Conservation (phyloP, 1,139 yeast genomes). For the Magnusiomyces magnusii region DNA sequence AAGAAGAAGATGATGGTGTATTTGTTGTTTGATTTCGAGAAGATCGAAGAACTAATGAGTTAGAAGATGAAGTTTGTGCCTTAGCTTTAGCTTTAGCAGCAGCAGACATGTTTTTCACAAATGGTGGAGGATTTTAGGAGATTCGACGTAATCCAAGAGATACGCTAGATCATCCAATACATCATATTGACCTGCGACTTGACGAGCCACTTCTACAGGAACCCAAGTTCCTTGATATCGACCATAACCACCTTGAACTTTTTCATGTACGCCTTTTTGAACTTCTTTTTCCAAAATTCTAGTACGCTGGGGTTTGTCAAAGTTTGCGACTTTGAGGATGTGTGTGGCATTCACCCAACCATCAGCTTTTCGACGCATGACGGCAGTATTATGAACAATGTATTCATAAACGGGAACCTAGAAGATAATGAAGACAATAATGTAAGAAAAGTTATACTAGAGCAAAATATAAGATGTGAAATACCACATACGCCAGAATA, state of each 20-base stretch:
- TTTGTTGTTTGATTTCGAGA: background rate
- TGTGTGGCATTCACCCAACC: constrained; percentile 91
- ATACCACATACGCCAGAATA: constrained; percentile 10
- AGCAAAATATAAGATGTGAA: background rate
- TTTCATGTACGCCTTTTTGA: constrained; percentile 79
- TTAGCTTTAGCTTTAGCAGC: constrained; percentile 12
- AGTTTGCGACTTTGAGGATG: constrained; percentile 76
- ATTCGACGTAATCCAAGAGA: constrained; percentile 44
- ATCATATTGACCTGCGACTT: constrained; percentile 59
- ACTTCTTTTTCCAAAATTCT: constrained; percentile 81
- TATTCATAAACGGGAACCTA: constrained; percentile 83
- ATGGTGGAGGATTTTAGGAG: constrained; percentile 34
- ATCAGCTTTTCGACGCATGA: constrained; percentile 75
- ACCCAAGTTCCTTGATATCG: constrained; percentile 96
- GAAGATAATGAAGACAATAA: background rate
- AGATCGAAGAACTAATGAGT: background rate
- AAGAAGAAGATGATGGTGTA: background rate
- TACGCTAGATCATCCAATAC: constrained; percentile 62
- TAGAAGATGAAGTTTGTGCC: background rate
- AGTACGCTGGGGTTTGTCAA: constrained; percentile 79
- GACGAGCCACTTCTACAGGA: constrained; percentile 54
- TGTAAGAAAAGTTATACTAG: background rate
- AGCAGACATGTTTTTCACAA: constrained; percentile 29
- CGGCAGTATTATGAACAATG: constrained; percentile 69
- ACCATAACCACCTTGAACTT: constrained; percentile 94